These are phyloP conservation scores for Magnusiomyces sp. DNA, from an alignment of 1,139 yeast genomes.

Conservation along the genomic window DNA sequence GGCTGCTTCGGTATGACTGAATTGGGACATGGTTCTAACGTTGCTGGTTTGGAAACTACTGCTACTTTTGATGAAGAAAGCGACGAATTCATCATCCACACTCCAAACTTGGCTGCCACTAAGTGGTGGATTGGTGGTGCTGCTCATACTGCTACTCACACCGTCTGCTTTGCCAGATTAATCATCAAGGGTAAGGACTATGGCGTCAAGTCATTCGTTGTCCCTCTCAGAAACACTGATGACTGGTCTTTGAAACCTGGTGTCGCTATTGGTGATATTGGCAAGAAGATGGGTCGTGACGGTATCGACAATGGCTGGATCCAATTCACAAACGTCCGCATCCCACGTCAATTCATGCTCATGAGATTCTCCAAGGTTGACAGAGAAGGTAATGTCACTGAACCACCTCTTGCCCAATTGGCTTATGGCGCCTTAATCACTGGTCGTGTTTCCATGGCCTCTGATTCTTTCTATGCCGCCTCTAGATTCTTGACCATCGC, in stretches of 20 bases:
- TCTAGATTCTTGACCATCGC: constrained; percentile 76
- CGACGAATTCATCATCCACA: constrained; percentile 63
- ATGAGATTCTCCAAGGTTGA: constrained; percentile 67
- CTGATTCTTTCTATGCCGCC: constrained; percentile 69
- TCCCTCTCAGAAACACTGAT: constrained; percentile 66
- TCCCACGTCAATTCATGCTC: constrained; percentile 75
- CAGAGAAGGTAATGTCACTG: constrained; percentile 51
- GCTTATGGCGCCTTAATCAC: constrained; percentile 77
- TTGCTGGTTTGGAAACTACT: constrained; percentile 80
- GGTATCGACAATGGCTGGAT: constrained; percentile 83
- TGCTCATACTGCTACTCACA: constrained; percentile 85
- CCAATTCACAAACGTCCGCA: constrained; percentile 69
- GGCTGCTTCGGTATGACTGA: constrained; percentile 95
- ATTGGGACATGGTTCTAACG: constrained; percentile 86
- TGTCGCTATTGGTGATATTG: constrained; percentile 78
- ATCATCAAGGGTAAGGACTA: constrained; percentile 72
- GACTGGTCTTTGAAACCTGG: constrained; percentile 66
- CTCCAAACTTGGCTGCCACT: constrained; percentile 85
- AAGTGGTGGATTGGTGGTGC: constrained; percentile 99
- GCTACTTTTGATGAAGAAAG: constrained; percentile 61
- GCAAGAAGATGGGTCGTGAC: constrained; percentile 84
- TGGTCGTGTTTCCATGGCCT: constrained; percentile 82
- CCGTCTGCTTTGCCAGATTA: constrained; percentile 70
- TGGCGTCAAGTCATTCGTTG: constrained; percentile 87
- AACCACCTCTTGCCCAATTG: constrained; percentile 71